Percentiles rank a stretch among this genome's conserved stretches.
Evolutionary conservation across 1,139 yeast genomes (phyloP).

Genomic region (Taphrina sp.): DNA sequence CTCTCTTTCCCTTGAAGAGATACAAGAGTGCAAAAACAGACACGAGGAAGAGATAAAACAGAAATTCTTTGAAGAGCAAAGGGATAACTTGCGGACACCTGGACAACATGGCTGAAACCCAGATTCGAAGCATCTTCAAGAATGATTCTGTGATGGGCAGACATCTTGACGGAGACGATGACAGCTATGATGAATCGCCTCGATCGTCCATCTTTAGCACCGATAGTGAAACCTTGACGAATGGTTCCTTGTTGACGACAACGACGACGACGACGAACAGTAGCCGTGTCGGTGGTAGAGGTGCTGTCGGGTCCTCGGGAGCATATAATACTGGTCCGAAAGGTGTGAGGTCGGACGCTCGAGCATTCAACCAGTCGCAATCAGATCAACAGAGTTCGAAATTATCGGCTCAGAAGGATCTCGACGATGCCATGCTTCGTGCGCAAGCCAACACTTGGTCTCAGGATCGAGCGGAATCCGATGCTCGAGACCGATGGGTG

Average conservation of each 20-base stretch:
- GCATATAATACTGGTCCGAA: conserved; percentile 36
- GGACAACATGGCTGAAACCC: conserved; percentile 24
- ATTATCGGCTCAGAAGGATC: background rate
- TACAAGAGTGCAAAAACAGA: too few species aligned
- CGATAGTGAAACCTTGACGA: background rate
- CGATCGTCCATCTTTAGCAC: background rate
- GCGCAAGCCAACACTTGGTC: conserved; percentile 27
- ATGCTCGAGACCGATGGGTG: conserved; percentile 31
- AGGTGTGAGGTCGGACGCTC: conserved; percentile 34
- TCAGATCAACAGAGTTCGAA: background rate
- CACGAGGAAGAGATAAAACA: too few species aligned
- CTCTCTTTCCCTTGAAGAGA: too few species aligned
- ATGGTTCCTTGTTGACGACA: background rate
- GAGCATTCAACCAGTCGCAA: background rate
- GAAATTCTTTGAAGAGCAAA: too few species aligned
- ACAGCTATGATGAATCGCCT: background rate
- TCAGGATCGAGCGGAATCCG: conserved; percentile 24
- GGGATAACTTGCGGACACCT: too few species aligned
- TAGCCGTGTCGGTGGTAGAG: background rate
- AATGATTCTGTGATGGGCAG: conserved; percentile 26
- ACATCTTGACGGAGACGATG: conserved; percentile 27
- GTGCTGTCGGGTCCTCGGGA: background rate
- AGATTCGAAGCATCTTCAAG: conserved; percentile 18
- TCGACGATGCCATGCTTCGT: background rate
- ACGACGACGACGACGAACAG: background rate